A percentile compares a stretch with the other conserved stretches of the same genome.
Conservation (phyloP, 805 yeast genomes). For the Spathaspora gorwiae region DNA sequence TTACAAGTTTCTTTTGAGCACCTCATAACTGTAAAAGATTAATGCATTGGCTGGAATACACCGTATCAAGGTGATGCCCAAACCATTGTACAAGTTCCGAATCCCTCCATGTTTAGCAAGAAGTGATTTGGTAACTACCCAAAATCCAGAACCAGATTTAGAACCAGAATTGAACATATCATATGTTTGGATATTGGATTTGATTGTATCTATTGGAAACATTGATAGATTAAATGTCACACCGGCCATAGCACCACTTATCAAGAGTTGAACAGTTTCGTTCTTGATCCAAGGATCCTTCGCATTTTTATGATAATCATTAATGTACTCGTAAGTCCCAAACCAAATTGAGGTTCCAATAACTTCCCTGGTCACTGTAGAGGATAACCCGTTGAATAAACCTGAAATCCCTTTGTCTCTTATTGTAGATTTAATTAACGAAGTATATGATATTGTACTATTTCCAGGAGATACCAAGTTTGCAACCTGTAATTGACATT, state of each 20-base stretch:
- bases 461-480: slow-evolving; percentile 26
- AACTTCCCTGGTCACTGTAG: slow-evolving; percentile 77
- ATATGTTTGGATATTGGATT: slow-evolving; percentile 76
- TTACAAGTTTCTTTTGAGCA: slow-evolving; percentile 37
- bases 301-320: slow-evolving; percentile 28
- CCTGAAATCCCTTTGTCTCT: slow-evolving; percentile 59
- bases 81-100: slow-evolving; percentile 72
- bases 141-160: slow-evolving; percentile 2
- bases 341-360: slow-evolving; percentile 95
- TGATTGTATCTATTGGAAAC: slow-evolving; percentile 89
- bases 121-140: slow-evolving; percentile 7
- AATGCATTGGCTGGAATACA: slow-evolving; percentile 89
- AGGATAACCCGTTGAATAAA: slow-evolving; percentile 82
- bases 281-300: slow-evolving; percentile 15
- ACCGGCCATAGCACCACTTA: slow-evolving; percentile 87
- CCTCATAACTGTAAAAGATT: slow-evolving; percentile 77
- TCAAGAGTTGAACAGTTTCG: slow-evolving; percentile 50
- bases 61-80: slow-evolving; percentile 74
- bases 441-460: slow-evolving; percentile 23
- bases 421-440: slow-evolving; percentile 35
- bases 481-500: slow-evolving; percentile 79
- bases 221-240: slow-evolving; percentile 71
- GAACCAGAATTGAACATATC: slow-evolving; percentile 18
- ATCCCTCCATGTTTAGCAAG: slow-evolving; percentile 50
- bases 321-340: slow-evolving; percentile 71